Evolutionary conservation across 768 basidiomycete species (phyloP), one percentile per base, ranked within the genome.

Genomic region (Suillus subalutaceus): DNA sequence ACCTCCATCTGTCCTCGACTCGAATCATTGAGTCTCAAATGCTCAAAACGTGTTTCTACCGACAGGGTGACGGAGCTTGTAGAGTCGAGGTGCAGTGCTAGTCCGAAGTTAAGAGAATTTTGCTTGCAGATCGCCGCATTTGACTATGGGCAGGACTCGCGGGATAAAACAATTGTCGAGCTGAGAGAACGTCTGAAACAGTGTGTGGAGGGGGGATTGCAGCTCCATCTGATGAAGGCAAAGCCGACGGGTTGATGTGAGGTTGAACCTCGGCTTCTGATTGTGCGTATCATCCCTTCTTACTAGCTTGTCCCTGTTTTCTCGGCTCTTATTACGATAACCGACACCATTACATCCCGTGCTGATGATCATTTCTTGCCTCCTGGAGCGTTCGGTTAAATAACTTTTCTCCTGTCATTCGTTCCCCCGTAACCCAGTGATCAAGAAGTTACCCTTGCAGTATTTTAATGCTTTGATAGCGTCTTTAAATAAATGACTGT

Each of bases 71-170:
- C 65, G 6, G 67, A 57, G 16, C 64, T 78, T 41, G 72, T 76
- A 55, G 65, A 67, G 8, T 78, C 77, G 52, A 75, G 75, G 6
- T 68, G 64, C 48, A 52, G 20, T 30, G 30, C 58, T 16, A 64
- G 50, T 30, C 65, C 65, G 13, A 65, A 32, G 43, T 66, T 76
- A 18, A 68, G 56, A 58, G 62, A 30, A 48, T 74, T 76, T 50
- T 63, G 65, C 44, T 23, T 76, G 48, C 75, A 78, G 58, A 46
- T 78, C 32, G 74, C 69, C 15, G 63, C 68, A 41, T 77, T 75
- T 43, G 72, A 75, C 65, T 75, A 78, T 55, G 75, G 77, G 41
- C 23, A 68, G 58, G 75, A 76, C 46, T 71, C 53, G 46, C 57
- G 77, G 63, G 77, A 77, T 53, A 68, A 68, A 43, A 78, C 66